Conservation (phyloP, 83 land plant species). For the Diphasiastrum complanatum region DNA sequence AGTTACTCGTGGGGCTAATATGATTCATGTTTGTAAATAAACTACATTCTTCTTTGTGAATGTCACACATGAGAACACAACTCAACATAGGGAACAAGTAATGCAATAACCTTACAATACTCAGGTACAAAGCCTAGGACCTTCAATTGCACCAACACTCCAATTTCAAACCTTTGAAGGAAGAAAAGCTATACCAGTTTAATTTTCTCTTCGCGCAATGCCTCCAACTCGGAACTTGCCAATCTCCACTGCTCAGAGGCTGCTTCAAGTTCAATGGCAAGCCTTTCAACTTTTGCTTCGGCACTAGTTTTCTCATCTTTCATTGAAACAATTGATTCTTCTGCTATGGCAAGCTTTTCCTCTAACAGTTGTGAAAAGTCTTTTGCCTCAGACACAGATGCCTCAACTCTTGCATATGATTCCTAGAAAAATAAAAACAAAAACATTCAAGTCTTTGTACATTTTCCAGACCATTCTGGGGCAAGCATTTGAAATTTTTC, state of each 20-base stretch:
- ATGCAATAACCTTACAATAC: no score
- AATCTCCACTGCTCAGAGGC: slow-evolving; percentile 25
- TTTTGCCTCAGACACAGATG: slow-evolving; percentile 24
- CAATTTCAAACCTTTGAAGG: no score
- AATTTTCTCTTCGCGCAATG: slow-evolving; percentile 31
- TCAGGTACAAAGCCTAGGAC: no score
- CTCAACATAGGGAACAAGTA: no score
- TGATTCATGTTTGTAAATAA: no score
- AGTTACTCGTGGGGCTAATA: no score
- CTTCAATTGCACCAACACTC: no score
- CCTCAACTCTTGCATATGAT: neutral
- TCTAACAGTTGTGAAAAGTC: slow-evolving; percentile 42
- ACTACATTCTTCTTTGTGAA: no score
- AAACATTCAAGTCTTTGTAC: neutral
- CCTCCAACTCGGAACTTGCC: slow-evolving; percentile 29
- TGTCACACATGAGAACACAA: no score
- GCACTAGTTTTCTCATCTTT: slow-evolving; percentile 37
- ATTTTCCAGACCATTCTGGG: neutral
- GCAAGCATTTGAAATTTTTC: neutral
- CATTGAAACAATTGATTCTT: slow-evolving; percentile 30
- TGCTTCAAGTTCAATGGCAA: slow-evolving; percentile 34
- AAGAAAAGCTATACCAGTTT: slow-evolving; percentile 47
- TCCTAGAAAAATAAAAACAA: neutral
- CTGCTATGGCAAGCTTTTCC: slow-evolving; percentile 37
- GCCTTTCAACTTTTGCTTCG: slow-evolving; percentile 21